Conservation (phyloP, 192 early-diverging fungal genomes). For the Backusella liffmaniae region DNA sequence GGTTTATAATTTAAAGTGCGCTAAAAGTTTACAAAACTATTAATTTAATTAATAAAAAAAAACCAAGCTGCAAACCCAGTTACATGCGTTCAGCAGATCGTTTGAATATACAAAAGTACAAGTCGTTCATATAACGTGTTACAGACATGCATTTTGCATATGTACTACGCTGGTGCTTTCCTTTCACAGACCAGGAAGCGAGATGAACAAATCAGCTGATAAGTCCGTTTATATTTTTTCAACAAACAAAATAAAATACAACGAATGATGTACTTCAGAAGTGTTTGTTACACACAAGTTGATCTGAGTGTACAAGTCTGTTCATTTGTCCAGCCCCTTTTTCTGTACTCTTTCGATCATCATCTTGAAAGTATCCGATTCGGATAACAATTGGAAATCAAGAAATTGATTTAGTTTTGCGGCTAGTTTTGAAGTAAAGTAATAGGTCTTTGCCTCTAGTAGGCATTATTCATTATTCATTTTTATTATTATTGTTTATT, state of each 20-base stretch:
- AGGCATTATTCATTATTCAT: neutral
- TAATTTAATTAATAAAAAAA: neutral
- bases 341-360: neutral
- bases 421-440: neutral
- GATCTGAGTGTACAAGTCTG: slow-evolving; percentile 1
- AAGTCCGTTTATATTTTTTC: neutral
- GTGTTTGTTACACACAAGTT: neutral
- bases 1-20: neutral
- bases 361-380: neutral
- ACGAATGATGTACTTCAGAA: neutral
- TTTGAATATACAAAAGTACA: neutral
- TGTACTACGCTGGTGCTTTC: neutral
- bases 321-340: slow-evolving; percentile 5
- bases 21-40: neutral
- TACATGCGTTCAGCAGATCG: slow-evolving; percentile 3
- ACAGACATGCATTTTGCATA: neutral
- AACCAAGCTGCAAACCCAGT: neutral
- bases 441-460: neutral
- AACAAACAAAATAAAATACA: neutral
- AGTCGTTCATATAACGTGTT: slow-evolving; percentile 2
- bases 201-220: neutral
- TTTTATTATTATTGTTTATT: neutral
- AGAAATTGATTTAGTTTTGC: neutral
- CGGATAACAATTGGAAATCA: neutral
- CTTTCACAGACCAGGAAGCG: neutral